Evolutionary conservation across 495 filamentous ascomycete genomes (phyloP), one percentile per base, ranked within the genome.

Genomic region (Hypoxylon cercidicola): DNA sequence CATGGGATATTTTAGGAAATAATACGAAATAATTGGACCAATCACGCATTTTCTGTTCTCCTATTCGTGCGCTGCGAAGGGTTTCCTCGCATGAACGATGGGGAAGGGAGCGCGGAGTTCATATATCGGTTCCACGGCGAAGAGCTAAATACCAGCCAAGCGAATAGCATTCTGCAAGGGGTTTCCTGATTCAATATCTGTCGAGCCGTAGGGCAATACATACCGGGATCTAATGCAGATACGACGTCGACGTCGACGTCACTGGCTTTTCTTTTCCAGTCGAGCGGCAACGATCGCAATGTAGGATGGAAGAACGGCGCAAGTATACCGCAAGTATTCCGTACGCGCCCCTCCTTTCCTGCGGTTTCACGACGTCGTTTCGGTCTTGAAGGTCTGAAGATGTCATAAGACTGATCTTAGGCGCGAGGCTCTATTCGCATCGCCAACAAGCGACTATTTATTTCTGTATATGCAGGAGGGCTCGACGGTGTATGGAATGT

Each of bases 1-100:
- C 58, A 62, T 67, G 43, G 37, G 39, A 61, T 57, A 46, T 48
- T 57, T 67, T 66, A 23, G 40, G 64, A 54, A 49, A 62, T 44
- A 62, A 48, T 35, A 55, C 52, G 49, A 55, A 55, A 15, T 9
- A 8, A 39, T 4, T 6, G 12, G 19, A 20, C 49, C 39, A 54
- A 64, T 57, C 19, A 51, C 37, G 28, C 18, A 18, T 11, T 25
- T 5, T 25, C 23, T 25, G 5, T 25, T 25, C 23, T 16, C 13
- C 23, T 20, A 28, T 19, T 49, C 12, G 32, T 30, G n/a, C n/a
- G n/a, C n/a, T n/a, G n/a, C n/a, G n/a, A n/a, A n/a, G n/a, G n/a
- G n/a, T n/a, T n/a, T n/a, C 35, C 3, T 39, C 3, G 3, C 4
- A 39, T 13, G 35, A 7, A 3, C 11, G 12, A 39, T 39, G 12